Percentiles rank a stretch among this genome's conserved stretches.
Conservation (phyloP, 331 rosid species). For the Quercus phellos region DNA sequence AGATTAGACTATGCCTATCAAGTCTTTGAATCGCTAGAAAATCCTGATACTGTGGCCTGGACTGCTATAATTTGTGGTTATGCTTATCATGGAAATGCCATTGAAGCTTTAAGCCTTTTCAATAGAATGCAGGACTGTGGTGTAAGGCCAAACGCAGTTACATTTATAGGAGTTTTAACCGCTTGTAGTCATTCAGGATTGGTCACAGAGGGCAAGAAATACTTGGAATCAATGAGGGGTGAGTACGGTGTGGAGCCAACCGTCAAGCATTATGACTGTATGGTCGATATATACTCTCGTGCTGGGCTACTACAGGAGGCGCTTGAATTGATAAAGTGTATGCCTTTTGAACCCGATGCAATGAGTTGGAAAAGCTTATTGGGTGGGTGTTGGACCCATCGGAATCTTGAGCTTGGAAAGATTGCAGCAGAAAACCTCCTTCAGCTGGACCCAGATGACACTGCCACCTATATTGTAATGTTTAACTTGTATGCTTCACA, state of each 20-base stretch:
- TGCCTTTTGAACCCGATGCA: conserved; percentile 47
- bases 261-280: conserved; percentile 50
- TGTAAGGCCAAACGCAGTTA: conserved; percentile 46
- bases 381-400: conserved; percentile 60
- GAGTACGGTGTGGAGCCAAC: conserved; percentile 38
- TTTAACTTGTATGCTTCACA: conserved; percentile 43
- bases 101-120: conserved; percentile 42
- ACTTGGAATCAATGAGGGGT: conserved; percentile 46
- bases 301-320: conserved; percentile 50
- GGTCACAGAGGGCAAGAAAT: conserved; percentile 40
- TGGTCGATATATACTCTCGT: conserved; percentile 57
- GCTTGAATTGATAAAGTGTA: conserved; percentile 36
- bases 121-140: conserved; percentile 38
- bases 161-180: conserved; percentile 50
- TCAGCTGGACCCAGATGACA: conserved; percentile 39
- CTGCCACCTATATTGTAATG: conserved; percentile 49
- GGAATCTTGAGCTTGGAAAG: conserved; percentile 43
- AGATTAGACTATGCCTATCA: conserved; percentile 43
- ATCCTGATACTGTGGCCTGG: conserved; percentile 59
- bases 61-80: conserved; percentile 52
- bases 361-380: conserved; percentile 61
- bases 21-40: conserved; percentile 42
- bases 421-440: conserved; percentile 44
- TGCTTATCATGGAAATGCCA: conserved; percentile 55
- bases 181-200: conserved; percentile 60